Evolutionary conservation across 23 red algal genomes (phyloP), one percentile per base, ranked within the genome.

Genomic region (Gracilariopsis chorda): DNA sequence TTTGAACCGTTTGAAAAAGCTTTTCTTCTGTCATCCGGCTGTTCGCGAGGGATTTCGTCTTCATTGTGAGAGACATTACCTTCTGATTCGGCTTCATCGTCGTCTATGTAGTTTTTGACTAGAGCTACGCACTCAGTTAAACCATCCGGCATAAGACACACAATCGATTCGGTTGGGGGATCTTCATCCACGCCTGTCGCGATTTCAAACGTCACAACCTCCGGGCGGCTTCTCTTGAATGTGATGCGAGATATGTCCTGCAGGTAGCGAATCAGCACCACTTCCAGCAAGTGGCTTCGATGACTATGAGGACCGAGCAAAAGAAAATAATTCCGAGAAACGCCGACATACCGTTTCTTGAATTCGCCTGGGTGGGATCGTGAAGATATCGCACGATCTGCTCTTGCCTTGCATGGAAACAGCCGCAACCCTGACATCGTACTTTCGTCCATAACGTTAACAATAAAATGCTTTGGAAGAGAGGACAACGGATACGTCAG

Each of bases 61-160:
- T 73, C 67, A 28, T 42, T 25, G 1, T 73, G 39, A 1, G 67
- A 73, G 24, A 42, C 6, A 24, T 45, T 37, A 24, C 40, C 67
- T 7, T 73, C 67, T 27, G 67, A 73, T 45, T 46, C 40, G 12
- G 67, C 67, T 23, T 73, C 76, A 14, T 78, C 81, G 23, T 91
- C 89, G 20, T 77, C 91, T 29, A 76, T 78, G n/a, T 85, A 78
- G 53, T 87, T 80, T 59, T 87, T 86, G 44, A 94, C 87, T 1
- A 94, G 73, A 14, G 67, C 91, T 39, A 94, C 91, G 40, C 91
- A 94, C 63, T 94, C 79, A 29, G 35, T 84, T n/a, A 94, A 34
- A 52, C 91, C 91, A 79, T 94, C 91, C 42, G 91, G 91, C 91
- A 94, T 94, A 47, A 94, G 45, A 67, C 91, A 94, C 20, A 94